A percentile compares a stretch with the other conserved stretches of the same genome.
Conservation (phyloP, 495 filamentous ascomycete species). For the Neurospora sp. region DNA sequence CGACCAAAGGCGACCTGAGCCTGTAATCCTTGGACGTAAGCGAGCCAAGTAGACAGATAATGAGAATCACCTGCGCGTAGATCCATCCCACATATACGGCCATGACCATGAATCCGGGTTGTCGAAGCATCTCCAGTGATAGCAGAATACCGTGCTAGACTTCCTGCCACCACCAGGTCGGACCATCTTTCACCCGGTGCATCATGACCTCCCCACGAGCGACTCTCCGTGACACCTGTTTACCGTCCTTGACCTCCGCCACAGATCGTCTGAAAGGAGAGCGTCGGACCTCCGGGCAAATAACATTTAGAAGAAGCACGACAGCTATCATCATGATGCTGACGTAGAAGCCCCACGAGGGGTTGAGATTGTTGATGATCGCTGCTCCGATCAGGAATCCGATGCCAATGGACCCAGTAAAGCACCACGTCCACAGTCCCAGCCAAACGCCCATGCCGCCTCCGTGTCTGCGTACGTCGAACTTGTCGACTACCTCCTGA, state of each 20-base stretch:
- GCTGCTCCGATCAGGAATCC: slow-evolving; percentile 60
- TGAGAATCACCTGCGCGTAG: slow-evolving; percentile 59
- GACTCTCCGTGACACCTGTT: slow-evolving; percentile 45
- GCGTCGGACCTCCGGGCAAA: slow-evolving; percentile 55
- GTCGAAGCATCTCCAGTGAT: slow-evolving; percentile 54
- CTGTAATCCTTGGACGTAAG: slow-evolving; percentile 54
- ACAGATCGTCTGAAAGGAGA: slow-evolving; percentile 55
- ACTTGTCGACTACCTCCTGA: slow-evolving; percentile 52
- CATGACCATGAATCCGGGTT: slow-evolving; percentile 62
- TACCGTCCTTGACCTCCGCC: slow-evolving; percentile 47
- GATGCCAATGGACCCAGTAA: slow-evolving; percentile 53
- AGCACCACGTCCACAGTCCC: slow-evolving; percentile 67
- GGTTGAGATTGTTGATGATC: slow-evolving; percentile 49
- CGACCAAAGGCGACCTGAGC: slow-evolving; percentile 51
- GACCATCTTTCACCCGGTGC: slow-evolving; percentile 56
- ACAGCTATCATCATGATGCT: slow-evolving; percentile 51
- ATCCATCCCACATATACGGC: slow-evolving; percentile 67
- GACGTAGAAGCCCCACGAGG: slow-evolving; percentile 67
- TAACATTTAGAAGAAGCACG: slow-evolving; percentile 53
- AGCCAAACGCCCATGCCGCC: slow-evolving; percentile 71
- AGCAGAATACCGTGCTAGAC: slow-evolving; percentile 60
- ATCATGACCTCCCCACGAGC: slow-evolving; percentile 67
- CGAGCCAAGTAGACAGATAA: slow-evolving; percentile 60
- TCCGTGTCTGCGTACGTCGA: slow-evolving; percentile 58
- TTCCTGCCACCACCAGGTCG: slow-evolving; percentile 66